Conservation (phyloP, 345 rosid species). For the Euclidium syriacum region DNA sequence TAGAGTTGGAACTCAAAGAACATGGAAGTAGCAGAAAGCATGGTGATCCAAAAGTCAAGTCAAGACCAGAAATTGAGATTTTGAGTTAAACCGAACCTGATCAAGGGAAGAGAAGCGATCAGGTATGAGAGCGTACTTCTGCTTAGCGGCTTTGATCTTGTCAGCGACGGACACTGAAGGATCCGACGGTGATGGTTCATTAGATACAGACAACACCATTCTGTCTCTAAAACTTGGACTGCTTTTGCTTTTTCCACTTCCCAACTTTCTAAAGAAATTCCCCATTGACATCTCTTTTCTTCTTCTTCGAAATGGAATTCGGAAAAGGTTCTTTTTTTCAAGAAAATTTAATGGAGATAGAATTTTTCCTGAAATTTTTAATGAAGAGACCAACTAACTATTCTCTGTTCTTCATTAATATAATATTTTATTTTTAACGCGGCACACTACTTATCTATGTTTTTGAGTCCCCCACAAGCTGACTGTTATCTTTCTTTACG, state of each 20-base stretch:
- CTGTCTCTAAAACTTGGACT: not conserved
- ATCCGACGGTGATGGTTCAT: conserved; percentile 1
- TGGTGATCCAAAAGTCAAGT: conserved; percentile 2
- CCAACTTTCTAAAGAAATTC: conserved; percentile 15
- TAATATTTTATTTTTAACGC: not conserved
- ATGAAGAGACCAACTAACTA: not conserved
- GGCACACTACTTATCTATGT: no score
- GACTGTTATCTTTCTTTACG: no score
- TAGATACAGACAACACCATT: not conserved
- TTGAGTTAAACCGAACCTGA: conserved; percentile 15
- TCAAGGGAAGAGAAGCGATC: conserved; percentile 31
- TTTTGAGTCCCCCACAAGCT: no score
- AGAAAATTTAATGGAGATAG: no score
- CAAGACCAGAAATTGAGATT: conserved; percentile 1
- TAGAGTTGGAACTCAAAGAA: conserved; percentile 4
- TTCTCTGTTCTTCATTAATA: not conserved
- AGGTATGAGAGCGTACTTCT: conserved; percentile 32
- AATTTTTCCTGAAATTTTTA: not conserved
- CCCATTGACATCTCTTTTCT: conserved; percentile 20
- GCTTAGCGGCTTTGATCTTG: conserved; percentile 13
- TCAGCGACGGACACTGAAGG: conserved; percentile 6
- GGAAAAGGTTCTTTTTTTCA: not conserved
- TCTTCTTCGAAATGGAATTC: not conserved
- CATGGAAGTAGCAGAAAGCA: conserved; percentile 7
- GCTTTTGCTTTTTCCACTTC: conserved; percentile 19